Conservation (phyloP, 1,284 basidiomycete species). For the Leccinum solheimii region DNA sequence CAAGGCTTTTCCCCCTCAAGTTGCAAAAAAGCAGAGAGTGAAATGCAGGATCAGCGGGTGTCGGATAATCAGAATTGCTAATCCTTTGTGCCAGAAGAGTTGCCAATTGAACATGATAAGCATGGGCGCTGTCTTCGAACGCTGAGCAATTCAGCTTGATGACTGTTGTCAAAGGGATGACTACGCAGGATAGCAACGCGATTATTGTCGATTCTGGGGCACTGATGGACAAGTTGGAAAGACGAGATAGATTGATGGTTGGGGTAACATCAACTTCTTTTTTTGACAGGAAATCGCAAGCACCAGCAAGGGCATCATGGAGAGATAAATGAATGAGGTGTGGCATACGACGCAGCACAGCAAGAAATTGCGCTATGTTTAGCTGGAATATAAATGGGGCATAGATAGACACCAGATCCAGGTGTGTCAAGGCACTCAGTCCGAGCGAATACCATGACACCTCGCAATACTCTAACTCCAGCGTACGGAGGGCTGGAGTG, state of each 20-base stretch:
- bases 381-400: no score
- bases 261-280: background rate
- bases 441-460: background rate
- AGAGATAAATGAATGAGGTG: conserved; percentile 18
- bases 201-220: background rate
- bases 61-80: background rate
- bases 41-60: background rate
- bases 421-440: background rate
- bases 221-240: background rate
- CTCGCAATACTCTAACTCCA: background rate
- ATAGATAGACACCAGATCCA: background rate
- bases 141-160: background rate
- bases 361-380: conserved; percentile 19
- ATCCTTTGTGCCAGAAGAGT: background rate
- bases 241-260: background rate
- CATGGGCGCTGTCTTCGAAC: background rate
- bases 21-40: background rate
- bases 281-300: background rate
- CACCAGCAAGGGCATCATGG: background rate
- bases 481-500: conserved; percentile 3
- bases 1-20: background rate
- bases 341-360: conserved; percentile 29
- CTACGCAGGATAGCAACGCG: background rate
- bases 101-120: background rate
- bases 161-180: background rate